Base-by-base conservation (phyloP, 352 stramenopile species). In the Phytophthora sojae region DNA sequence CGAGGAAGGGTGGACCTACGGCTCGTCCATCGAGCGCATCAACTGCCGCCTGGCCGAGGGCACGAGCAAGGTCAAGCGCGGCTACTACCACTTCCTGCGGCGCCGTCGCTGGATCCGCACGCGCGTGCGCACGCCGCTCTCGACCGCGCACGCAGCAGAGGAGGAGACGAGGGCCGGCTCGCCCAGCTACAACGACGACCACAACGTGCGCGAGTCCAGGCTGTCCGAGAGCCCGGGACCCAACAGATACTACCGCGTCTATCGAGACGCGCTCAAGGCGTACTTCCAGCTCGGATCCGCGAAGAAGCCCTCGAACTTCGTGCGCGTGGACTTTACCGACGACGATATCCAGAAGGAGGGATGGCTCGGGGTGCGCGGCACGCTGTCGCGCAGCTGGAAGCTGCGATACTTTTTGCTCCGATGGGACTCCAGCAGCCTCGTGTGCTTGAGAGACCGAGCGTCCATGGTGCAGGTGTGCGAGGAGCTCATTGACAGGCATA, bases 1-100 rank as follows among this genome's bases (percentile, higher is more conserved):
- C 51, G 84, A 94, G 44, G 86, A 96, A 71, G 88, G 87, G 37
- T 96, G 89, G 89, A 86, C 79, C 55, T 96, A 96, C 75, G 89
- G 89, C 62, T 94, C 87, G 32, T 93, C 86, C 23, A 91, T 96
- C 57, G 79, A 79, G 39, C 82, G 88, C 29, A 95, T 96, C 59
- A 96, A 95, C 75, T 87, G 85, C 26, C 85, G 86, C 2, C 63
- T 96, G 6, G 89, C 89, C 0, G 82, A 93, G 45, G 89, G 89
- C 42, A 94, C 85, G 8, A 91, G 79, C 62, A 92, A 89, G 50
- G 71, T 79, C 52, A 95, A 94, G 67, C 81, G 82, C 14, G 81
- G 89, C 32, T 93, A 89, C 63, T 91, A 92, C 61, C 86, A 96
- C 61, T 95, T 96, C 61, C 61, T 96, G 6, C 77, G 89, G 4